A percentile compares a stretch with the other conserved stretches of the same genome.
phyloP scores from a whole-genome alignment of 2,329 filamentous ascomycete genomes.

The Arthrocladium fulminans region DNA sequence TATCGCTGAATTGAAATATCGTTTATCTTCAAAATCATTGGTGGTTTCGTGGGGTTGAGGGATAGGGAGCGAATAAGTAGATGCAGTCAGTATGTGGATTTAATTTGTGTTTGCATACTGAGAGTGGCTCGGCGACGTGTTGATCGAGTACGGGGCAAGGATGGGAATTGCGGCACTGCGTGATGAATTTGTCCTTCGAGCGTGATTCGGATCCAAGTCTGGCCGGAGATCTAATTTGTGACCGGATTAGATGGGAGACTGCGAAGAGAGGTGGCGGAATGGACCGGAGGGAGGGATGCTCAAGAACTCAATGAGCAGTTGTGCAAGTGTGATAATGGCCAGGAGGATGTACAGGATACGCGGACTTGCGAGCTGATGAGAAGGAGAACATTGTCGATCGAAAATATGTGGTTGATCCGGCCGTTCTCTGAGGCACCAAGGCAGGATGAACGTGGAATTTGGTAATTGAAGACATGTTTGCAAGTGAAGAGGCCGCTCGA shows the following conservation, averaged over 20 bases:
- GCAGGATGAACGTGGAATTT: too few species aligned
- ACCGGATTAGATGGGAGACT: not conserved
- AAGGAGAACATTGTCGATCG: conserved; percentile 22
- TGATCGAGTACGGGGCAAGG: conserved; percentile 13
- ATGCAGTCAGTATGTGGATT: conserved; percentile 30
- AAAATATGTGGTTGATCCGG: too few species aligned
- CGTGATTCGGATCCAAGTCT: not conserved
- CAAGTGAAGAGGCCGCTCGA: too few species aligned
- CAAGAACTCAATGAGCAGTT: conserved; percentile 12
- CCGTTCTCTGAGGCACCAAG: too few species aligned
- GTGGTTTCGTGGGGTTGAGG: conserved; percentile 13
- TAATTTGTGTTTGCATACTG: conserved; percentile 16
- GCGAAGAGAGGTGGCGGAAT: not conserved
- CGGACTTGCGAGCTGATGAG: conserved; percentile 24
- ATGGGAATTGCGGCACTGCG: not conserved
- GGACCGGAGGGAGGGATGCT: not conserved
- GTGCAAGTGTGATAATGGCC: conserved; percentile 17
- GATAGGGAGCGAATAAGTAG: conserved; percentile 24
- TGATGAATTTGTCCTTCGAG: not conserved
- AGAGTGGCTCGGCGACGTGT: conserved; percentile 17
- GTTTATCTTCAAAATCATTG: conserved; percentile 13
- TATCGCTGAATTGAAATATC: conserved; percentile 33
- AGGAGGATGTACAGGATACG: conserved; percentile 20
- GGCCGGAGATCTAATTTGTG: not conserved
- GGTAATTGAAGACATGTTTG: too few species aligned